Evolutionary conservation across 2,329 filamentous ascomycete genomes (phyloP), one percentile per base, ranked within the genome.

Genomic region (Cercospora janseana): DNA sequence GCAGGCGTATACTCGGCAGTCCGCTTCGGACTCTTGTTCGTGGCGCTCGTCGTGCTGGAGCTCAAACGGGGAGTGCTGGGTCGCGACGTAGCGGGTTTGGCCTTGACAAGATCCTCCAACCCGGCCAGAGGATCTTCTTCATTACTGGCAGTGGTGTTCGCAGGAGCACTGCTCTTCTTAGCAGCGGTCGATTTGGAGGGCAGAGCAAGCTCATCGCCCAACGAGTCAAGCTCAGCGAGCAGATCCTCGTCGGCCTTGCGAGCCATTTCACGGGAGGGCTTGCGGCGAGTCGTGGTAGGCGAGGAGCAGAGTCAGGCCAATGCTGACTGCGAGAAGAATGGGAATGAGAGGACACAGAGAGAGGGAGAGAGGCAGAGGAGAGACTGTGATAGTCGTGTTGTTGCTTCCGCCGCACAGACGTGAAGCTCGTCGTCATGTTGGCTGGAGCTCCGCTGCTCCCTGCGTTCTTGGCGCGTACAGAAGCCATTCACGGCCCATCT

Each of bases 51-150:
- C 26, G 70, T 72, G 31, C 72, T 75, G 37, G 73, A 73, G 51
- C 74, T 76, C 51, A 77, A 69, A 60, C 88, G 86, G 29, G 92
- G 93, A 1, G 92, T 97, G 63, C 88, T 85, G 12, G 92, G 88
- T 40, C 91, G 83, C 57, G 83, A 83, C 53, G 75, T 34, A 55
- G 75, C 65, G 24, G 87, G 79, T 64, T 85, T 77, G 68, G 87
- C 83, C 46, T 81, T 78, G 62, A 82, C 88, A 34, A 95, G 81
- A 61, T 85, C 84, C 68, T 94, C 88, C 54, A 97, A 81, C 62
- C 96, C 91, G 55, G 90, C 90, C 29, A 97, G 79, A 51, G 92
- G 82, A 67, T 95, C 90, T 61, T 88, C 79, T 23, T 44, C 51
- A 15, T 50, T n/a, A n/a, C n/a, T n/a, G n/a, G n/a, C 62, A 85